Base-by-base conservation (phyloP, 2,329 filamentous ascomycete genomes). In the Paracorniculantispora psalliotae region DNA sequence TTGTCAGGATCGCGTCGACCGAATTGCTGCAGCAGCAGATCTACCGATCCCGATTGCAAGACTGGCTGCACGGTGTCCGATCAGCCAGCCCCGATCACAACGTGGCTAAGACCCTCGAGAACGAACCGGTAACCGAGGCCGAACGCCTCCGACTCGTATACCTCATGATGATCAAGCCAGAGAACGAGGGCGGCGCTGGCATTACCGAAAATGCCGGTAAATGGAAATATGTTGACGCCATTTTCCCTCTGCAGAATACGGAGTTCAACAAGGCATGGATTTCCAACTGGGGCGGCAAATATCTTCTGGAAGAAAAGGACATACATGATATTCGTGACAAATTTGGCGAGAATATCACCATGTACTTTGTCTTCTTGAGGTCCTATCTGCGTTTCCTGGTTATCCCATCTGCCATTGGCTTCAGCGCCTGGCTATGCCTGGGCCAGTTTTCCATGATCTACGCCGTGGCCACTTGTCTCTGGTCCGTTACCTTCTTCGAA, bases 311-410 rank as follows among this genome's bases (percentile, higher is more conserved):
- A 57, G 75, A 84, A 37, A 72, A 80, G 52, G 84, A 91, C 66
- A 76, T 96, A n/a, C 84, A 89, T 67, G 81, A 84, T 49, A 91
- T 96, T 62, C 84, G 89, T 26, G 81, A 91, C 68, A 81, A 86
- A 63, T 91, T 92, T 71, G 91, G 91, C 51, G 88, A 93, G 72
- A 88, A 85, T 70, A 89, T 97, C 60, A 93, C 90, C 37, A 96
- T 96, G 72, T 97, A 97, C 77, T 97, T 96, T 71, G 91, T 92
- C 41, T 97, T 97, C 69, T 82, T 96, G 33, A 90, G 96, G 69
- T 88, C 88, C 35, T 97, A 97, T 74, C 96, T 96, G 69, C 81
- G 85, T 60, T 96, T 96, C 69, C 79, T 96, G 26, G 73, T 90
- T n/a, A 88, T 93, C 61, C 92, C 92, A 0, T 90, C 92, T 1